Conservation (phyloP, 257 asterid genomes). For the Verbascum thapsus region DNA sequence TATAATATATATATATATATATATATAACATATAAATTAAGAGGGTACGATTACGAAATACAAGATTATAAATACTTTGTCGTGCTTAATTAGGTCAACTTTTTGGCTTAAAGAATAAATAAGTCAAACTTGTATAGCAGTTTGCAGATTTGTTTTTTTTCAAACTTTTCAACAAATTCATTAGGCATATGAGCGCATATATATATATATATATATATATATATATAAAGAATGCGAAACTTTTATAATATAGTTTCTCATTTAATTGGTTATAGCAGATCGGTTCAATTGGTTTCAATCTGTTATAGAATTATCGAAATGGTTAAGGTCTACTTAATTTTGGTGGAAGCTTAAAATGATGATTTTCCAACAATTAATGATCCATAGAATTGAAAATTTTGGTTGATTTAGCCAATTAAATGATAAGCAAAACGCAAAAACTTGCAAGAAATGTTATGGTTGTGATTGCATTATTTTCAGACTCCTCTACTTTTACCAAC, state of each 20-base stretch:
- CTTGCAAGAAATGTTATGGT: constrained; percentile 25
- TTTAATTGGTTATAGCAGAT: too few relatives aligned
- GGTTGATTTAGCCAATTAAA: constrained; percentile 28
- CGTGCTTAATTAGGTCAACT: constrained; percentile 45
- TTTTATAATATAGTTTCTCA: too few relatives aligned
- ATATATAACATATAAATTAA: too few relatives aligned
- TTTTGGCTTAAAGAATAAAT: constrained; percentile 25
- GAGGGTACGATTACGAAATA: constrained; percentile 1
- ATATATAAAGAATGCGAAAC: too few relatives aligned
- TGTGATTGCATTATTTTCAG: constrained; percentile 23
- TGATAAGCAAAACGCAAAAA: not conserved
- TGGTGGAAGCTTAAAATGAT: not conserved
- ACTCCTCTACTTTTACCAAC: constrained; percentile 43
- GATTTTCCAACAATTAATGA: constrained; percentile 32
- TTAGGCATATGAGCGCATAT: too few relatives aligned
- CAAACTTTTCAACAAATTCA: too few relatives aligned
- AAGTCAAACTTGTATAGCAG: constrained; percentile 40
- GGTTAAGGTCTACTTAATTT: constrained; percentile 13
- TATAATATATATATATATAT: too few relatives aligned
- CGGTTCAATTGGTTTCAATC: too few relatives aligned
- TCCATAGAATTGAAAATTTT: constrained; percentile 35
- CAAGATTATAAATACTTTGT: constrained; percentile 21
- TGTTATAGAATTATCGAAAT: too few relatives aligned
- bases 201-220: too few relatives aligned
- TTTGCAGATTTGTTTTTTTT: constrained; percentile 42